phyloP scores from a whole-genome alignment of 768 basidiomycete species.

The Tubosaeta brunneosetosa region DNA sequence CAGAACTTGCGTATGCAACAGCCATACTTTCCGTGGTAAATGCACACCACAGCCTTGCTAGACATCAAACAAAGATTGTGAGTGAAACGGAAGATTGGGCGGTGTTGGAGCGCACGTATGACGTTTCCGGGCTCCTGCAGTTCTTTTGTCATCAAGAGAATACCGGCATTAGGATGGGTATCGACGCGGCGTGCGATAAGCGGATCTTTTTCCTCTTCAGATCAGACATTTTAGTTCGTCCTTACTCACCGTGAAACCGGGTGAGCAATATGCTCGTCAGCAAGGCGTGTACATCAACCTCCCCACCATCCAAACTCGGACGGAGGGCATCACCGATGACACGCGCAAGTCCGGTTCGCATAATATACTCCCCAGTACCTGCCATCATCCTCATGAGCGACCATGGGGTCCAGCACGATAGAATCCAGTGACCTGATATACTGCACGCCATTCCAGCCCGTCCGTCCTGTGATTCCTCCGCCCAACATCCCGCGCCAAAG shows the following conservation, averaged over 20 bases:
- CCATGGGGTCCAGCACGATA: neutral
- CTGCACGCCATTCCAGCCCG: constrained; percentile 56
- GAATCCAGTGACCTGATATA: constrained; percentile 47
- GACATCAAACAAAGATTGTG: neutral
- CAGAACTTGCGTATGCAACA: constrained; percentile 60
- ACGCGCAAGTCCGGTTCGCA: constrained; percentile 51
- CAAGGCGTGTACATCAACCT: constrained; percentile 53
- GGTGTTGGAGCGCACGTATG: constrained; percentile 23
- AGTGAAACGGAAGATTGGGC: neutral
- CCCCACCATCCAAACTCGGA: constrained; percentile 14
- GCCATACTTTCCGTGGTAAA: constrained; percentile 85
- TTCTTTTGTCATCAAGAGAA: constrained; percentile 56
- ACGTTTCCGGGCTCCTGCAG: constrained; percentile 22
- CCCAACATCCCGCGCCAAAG: constrained; percentile 78
- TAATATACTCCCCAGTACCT: constrained; percentile 74
- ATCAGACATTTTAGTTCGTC: neutral
- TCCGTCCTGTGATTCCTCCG: constrained; percentile 32
- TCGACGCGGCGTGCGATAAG: constrained; percentile 38
- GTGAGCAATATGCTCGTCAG: constrained; percentile 43
- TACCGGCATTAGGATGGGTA: constrained; percentile 51
- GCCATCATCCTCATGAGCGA: constrained; percentile 3
- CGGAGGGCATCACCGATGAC: constrained; percentile 46
- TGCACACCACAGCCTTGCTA: constrained; percentile 76
- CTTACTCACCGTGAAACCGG: constrained; percentile 48
- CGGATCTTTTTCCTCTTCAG: constrained; percentile 27